Percentiles rank a stretch among this genome's conserved stretches.
phyloP scores from a whole-genome alignment of 345 rosid species.

The Kernera saxatilis region DNA sequence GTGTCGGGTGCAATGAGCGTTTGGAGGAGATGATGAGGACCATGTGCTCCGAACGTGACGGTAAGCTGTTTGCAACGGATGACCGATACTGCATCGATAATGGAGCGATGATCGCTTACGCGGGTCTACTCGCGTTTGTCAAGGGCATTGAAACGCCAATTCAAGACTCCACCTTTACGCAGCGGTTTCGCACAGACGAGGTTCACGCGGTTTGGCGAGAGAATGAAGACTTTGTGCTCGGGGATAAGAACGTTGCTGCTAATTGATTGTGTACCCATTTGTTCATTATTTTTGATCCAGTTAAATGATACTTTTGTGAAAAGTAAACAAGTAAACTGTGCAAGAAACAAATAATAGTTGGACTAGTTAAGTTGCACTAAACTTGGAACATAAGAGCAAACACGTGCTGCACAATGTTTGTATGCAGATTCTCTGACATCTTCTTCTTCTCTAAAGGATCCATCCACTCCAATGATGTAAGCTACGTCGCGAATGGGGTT shows the following conservation, averaged over 20 bases:
- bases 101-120: slow-evolving; percentile 99
- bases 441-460: neutral
- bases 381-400: neutral
- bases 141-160: slow-evolving; percentile 64
- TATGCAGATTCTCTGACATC: neutral
- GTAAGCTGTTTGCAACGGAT: slow-evolving; percentile 77
- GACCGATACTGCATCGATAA: slow-evolving; percentile 91
- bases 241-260: neutral
- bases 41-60: slow-evolving; percentile 87
- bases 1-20: slow-evolving; percentile 93
- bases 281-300: too few relatives aligned
- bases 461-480: neutral
- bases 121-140: slow-evolving; percentile 80
- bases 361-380: too few relatives aligned
- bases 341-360: too few relatives aligned
- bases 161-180: slow-evolving; percentile 85
- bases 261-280: neutral
- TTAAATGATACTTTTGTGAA: too few relatives aligned
- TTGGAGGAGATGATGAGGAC: slow-evolving; percentile 93
- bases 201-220: slow-evolving; percentile 92
- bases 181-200: slow-evolving; percentile 88
- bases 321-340: too few relatives aligned
- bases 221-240: slow-evolving; percentile 29
- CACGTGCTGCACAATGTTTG: neutral
- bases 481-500: neutral